These are phyloP conservation scores for Curvularia sp. DNA, from an alignment of 2,329 filamentous ascomycete species.

Conservation along the genomic window DNA sequence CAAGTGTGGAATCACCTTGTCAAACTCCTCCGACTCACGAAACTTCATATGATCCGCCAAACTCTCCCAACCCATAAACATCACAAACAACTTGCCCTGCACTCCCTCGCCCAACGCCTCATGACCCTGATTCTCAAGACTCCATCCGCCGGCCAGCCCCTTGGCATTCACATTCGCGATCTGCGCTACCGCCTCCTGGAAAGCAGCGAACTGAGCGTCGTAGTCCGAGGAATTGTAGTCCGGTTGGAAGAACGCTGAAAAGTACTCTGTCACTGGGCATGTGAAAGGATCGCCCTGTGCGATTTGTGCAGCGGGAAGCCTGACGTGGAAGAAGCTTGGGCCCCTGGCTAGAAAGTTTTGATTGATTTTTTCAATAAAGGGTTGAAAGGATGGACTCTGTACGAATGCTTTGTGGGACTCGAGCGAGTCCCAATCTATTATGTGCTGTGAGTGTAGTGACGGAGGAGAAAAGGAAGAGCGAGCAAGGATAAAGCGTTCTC, in stretches of 20 bases:
- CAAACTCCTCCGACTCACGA: constrained; percentile 56
- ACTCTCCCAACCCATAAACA: constrained; percentile 61
- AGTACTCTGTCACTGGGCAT: constrained; percentile 60
- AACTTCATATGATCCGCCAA: constrained; percentile 59
- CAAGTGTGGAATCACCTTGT: constrained; percentile 51
- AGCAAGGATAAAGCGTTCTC: neutral
- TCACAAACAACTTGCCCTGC: constrained; percentile 50
- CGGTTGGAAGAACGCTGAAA: constrained; percentile 53
- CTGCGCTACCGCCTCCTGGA: constrained; percentile 46
- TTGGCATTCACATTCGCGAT: constrained; percentile 34
- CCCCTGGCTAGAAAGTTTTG: constrained; percentile 36
- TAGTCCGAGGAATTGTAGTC: constrained; percentile 33
- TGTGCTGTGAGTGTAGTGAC: neutral
- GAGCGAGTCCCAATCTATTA: constrained; percentile 54
- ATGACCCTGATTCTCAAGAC: constrained; percentile 37
- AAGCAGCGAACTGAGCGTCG: constrained; percentile 46
- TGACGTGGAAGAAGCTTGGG: constrained; percentile 45
- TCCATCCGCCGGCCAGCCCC: constrained; percentile 47
- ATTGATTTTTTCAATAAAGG: constrained; percentile 47
- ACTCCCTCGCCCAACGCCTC: constrained; percentile 29
- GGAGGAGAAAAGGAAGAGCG: too few species aligned
- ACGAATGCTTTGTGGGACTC: constrained; percentile 53
- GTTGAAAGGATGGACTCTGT: constrained; percentile 43
- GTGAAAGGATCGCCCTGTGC: constrained; percentile 37
- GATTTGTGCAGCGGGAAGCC: constrained; percentile 30